These are phyloP conservation scores for Coniella vitis DNA, from an alignment of 2,329 filamentous ascomycete species.

Conservation along the genomic window DNA sequence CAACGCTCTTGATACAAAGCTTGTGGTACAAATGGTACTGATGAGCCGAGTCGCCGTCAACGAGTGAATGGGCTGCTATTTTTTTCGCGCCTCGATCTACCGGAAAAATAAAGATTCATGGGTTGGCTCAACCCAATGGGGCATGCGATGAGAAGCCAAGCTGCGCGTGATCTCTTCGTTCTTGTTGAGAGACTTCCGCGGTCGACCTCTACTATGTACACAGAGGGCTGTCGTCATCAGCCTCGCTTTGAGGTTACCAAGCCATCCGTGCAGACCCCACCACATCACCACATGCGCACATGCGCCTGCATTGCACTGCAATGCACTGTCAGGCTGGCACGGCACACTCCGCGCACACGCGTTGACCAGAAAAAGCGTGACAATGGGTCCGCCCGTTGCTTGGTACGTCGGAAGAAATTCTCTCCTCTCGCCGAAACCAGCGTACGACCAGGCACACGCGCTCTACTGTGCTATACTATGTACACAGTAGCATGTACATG, in stretches of 20 bases:
- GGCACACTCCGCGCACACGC: slow-evolving; percentile 4
- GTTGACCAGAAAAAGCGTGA: no score
- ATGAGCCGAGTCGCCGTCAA: no score
- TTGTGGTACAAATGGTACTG: no score
- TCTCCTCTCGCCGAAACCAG: no score
- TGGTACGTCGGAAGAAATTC: background rate
- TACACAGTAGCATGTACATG: slow-evolving; percentile 4
- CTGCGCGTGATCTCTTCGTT: no score
- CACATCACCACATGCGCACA: no score
- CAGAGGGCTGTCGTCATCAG: background rate
- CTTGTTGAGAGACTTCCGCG: slow-evolving; percentile 1
- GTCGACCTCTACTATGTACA: no score
- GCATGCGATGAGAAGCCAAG: no score
- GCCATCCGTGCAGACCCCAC: background rate
- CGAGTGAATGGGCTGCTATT: background rate
- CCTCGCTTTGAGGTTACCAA: background rate
- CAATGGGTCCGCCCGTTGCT: slow-evolving; percentile 2
- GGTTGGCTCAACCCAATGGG: no score
- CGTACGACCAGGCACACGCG: no score
- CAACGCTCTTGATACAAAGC: no score
- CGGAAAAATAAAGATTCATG: no score
- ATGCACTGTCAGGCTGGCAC: slow-evolving; percentile 11
- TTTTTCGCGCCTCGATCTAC: background rate
- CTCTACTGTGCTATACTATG: background rate
- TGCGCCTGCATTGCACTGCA: background rate